A percentile compares a stretch with the other conserved stretches of the same genome.
These are phyloP conservation scores for Cephalotrichum gorgonifer DNA, from an alignment of 2,329 filamentous ascomycete species.

Conservation along the genomic window DNA sequence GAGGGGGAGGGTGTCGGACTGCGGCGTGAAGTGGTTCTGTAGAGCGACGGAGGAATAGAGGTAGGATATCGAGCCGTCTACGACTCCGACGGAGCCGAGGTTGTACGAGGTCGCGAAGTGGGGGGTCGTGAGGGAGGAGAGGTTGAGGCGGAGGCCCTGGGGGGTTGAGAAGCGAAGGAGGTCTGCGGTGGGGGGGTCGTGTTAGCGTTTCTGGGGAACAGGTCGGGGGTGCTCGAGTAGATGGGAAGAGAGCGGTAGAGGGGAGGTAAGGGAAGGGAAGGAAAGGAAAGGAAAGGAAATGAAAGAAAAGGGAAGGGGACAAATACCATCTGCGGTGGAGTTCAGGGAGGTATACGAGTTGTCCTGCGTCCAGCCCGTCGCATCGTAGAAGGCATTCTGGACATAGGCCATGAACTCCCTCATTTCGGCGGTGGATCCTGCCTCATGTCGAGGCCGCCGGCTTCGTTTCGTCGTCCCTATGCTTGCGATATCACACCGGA, in stretches of 20 bases:
- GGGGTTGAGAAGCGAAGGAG: constrained; percentile 85
- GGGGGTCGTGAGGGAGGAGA: constrained; percentile 83
- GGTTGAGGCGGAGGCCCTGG: constrained; percentile 69
- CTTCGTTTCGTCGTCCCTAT: background rate
- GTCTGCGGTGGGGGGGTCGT: constrained; percentile 36
- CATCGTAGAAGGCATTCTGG: constrained; percentile 79
- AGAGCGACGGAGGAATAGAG: constrained; percentile 85
- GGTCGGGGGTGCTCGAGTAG: background rate
- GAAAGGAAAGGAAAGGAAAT: background rate
- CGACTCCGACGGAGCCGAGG: constrained; percentile 77
- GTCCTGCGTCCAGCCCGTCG: constrained; percentile 81
- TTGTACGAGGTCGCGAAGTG: constrained; percentile 94
- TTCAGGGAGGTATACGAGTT: constrained; percentile 87
- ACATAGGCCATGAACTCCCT: constrained; percentile 97
- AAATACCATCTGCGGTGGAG: constrained; percentile 65
- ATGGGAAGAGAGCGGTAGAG: background rate
- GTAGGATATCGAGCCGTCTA: constrained; percentile 96
- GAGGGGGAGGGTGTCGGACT: constrained; percentile 67
- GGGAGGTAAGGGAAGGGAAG: background rate
- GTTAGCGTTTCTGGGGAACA: constrained; percentile 8
- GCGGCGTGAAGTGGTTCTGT: constrained; percentile 48
- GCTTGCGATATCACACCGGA: background rate
- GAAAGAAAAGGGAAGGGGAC: background rate
- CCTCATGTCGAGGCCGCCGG: constrained; percentile 1
- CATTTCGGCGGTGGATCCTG: constrained; percentile 41